Percentiles rank a stretch among this genome's conserved stretches.
These are phyloP conservation scores for Coemansia umbellata DNA, from an alignment of 192 early-diverging fungal species.

Conservation along the genomic window DNA sequence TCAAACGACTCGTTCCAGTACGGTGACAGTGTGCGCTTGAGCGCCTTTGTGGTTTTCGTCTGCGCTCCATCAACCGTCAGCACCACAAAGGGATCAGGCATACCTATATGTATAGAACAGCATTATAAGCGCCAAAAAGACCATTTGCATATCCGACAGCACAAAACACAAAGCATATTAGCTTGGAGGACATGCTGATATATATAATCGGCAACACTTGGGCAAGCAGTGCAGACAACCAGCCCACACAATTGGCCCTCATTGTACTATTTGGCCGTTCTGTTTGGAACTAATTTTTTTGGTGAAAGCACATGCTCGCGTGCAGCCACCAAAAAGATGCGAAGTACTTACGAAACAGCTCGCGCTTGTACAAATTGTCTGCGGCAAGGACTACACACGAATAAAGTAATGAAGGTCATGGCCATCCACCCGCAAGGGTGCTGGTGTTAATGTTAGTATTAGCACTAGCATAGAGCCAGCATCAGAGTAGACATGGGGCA, in stretches of 20 bases:
- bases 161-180: not conserved
- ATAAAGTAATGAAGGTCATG: no score
- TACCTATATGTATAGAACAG: conserved; percentile 29
- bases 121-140: no score
- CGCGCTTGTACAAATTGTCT: conserved; percentile 85
- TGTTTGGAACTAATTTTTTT: no score
- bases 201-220: no score
- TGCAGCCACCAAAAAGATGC: not conserved
- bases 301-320: not conserved
- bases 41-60: conserved; percentile 83
- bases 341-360: conserved; percentile 69
- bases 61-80: conserved; percentile 95
- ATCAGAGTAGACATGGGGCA: no score
- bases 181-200: not conserved
- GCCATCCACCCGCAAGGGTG: no score
- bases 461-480: no score
- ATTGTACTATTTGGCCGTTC: no score
- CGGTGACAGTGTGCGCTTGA: conserved; percentile 88
- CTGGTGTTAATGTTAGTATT: no score
- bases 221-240: no score
- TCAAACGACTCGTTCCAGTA: conserved; percentile 88
- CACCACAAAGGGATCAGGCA: conserved; percentile 96
- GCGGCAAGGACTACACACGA: conserved; percentile 84
- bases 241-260: no score
- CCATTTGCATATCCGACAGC: not conserved